Conservation (phyloP, 164 flowering plant species). For the Sextonia rubra region DNA sequence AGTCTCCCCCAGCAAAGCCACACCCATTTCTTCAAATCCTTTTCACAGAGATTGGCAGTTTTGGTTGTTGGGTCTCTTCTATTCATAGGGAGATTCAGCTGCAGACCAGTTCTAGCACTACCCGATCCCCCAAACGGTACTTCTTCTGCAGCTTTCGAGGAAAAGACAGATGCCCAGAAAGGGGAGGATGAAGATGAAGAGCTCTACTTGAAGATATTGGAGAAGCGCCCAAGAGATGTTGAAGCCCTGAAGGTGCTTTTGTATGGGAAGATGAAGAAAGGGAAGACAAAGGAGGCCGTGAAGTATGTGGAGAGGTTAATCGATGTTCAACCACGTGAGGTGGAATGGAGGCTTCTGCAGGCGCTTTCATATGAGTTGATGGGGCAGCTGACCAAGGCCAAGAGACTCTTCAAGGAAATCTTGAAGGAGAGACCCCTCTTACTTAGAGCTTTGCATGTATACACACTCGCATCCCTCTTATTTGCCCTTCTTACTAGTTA, state of each 20-base stretch:
- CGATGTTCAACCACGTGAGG: conserved; percentile 60
- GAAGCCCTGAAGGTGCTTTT: conserved; percentile 75
- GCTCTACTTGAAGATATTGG: conserved; percentile 57
- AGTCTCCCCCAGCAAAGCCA: conserved; percentile 1
- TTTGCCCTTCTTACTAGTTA: no score
- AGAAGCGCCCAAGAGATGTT: conserved; percentile 57
- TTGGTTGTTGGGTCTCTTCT: conserved; percentile 59
- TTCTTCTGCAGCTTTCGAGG: conserved; percentile 18
- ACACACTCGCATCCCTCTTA: conserved; percentile 13
- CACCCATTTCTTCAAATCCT: conserved; percentile 16
- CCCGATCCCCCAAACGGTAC: conserved; percentile 17
- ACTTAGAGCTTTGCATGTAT: conserved; percentile 89
- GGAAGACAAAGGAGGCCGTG: conserved; percentile 61
- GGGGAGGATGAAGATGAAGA: conserved; percentile 39
- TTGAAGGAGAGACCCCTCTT: conserved; percentile 69
- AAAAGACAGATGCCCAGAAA: conserved; percentile 19
- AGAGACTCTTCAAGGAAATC: conserved; percentile 64
- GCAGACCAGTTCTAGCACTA: conserved; percentile 35
- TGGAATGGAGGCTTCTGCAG: conserved; percentile 89
- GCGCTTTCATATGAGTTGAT: conserved; percentile 81
- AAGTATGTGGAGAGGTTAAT: conserved; percentile 73
- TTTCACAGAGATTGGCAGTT: conserved; percentile 34
- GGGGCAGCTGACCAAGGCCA: conserved; percentile 65
- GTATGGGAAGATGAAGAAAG: conserved; percentile 67
- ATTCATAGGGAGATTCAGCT: conserved; percentile 35